Conservation (phyloP, 2,329 filamentous ascomycete species). For the Beauveria brongniartii region DNA sequence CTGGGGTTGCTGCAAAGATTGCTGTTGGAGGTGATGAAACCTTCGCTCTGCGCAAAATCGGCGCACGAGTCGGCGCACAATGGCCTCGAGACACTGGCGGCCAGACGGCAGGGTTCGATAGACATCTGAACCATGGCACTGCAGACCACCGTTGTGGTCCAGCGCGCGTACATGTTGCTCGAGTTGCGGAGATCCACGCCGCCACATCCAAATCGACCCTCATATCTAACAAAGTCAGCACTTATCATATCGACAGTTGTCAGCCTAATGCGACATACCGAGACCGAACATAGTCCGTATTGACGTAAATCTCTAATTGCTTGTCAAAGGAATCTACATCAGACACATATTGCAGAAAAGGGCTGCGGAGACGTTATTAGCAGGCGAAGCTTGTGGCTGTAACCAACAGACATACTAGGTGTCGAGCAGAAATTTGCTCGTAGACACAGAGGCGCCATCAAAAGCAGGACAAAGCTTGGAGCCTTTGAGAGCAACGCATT, state of each 20-base stretch:
- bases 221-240: slow-evolving; percentile 52
- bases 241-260: background rate
- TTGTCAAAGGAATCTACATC: slow-evolving; percentile 69
- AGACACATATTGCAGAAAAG: slow-evolving; percentile 78
- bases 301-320: slow-evolving; percentile 64
- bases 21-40: slow-evolving; percentile 68
- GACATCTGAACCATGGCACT: slow-evolving; percentile 93
- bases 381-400: background rate
- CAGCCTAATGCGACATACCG: slow-evolving; percentile 51
- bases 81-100: slow-evolving; percentile 56
- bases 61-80: slow-evolving; percentile 88
- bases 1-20: slow-evolving; percentile 62
- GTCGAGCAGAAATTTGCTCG: slow-evolving; percentile 45
- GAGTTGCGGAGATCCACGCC: slow-evolving; percentile 71
- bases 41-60: slow-evolving; percentile 80
- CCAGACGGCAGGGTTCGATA: slow-evolving; percentile 57
- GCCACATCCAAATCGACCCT: slow-evolving; percentile 70
- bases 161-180: slow-evolving; percentile 80
- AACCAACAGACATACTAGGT: slow-evolving; percentile 46
- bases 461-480: slow-evolving; percentile 69
- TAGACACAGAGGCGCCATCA: slow-evolving; percentile 62
- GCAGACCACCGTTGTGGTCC: slow-evolving; percentile 85
- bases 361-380: slow-evolving; percentile 42
- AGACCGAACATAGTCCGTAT: slow-evolving; percentile 62
- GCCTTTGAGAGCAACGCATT: slow-evolving; percentile 59